Evolutionary conservation across 768 basidiomycete species (phyloP).

Genomic region (Boletus pseudopeckii): DNA sequence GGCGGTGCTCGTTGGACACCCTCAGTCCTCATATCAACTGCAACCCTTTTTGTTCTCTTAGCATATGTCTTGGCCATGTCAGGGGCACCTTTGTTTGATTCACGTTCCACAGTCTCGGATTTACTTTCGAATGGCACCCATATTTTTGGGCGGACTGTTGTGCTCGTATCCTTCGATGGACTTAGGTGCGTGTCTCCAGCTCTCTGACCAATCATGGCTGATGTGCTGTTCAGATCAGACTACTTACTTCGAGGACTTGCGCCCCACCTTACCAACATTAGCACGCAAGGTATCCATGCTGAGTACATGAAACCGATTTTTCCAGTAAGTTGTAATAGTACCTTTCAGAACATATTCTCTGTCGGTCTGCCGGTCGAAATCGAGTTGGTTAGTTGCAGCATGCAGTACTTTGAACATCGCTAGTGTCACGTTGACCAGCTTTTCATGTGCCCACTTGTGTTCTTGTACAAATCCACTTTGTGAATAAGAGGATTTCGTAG

Average conservation of each 20-base stretch:
- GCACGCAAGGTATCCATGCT: conserved; percentile 72
- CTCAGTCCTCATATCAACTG: conserved; percentile 4
- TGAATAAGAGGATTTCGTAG: background rate
- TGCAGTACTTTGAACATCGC: background rate
- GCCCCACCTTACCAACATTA: conserved; percentile 70
- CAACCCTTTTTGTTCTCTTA: conserved; percentile 5
- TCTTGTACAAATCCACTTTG: background rate
- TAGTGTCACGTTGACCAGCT: background rate
- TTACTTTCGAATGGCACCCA: conserved; percentile 73
- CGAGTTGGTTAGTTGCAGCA: background rate
- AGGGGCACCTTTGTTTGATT: background rate
- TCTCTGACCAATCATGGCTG: background rate
- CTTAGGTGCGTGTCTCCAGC: conserved; percentile 29
- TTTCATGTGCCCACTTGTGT: background rate
- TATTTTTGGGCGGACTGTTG: conserved; percentile 67
- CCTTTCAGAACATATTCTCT: background rate
- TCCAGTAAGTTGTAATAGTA: conserved; percentile 51
- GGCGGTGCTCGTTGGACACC: background rate
- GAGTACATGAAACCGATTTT: conserved; percentile 82
- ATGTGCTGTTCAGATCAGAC: conserved; percentile 50
- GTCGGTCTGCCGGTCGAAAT: background rate
- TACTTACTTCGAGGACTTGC: conserved; percentile 79
- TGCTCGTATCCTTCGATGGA: conserved; percentile 87
- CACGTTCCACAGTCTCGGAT: background rate
- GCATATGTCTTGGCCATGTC: background rate